Base-by-base conservation (phyloP, 345 rosid species). In the Eucalyptus viminalis region DNA sequence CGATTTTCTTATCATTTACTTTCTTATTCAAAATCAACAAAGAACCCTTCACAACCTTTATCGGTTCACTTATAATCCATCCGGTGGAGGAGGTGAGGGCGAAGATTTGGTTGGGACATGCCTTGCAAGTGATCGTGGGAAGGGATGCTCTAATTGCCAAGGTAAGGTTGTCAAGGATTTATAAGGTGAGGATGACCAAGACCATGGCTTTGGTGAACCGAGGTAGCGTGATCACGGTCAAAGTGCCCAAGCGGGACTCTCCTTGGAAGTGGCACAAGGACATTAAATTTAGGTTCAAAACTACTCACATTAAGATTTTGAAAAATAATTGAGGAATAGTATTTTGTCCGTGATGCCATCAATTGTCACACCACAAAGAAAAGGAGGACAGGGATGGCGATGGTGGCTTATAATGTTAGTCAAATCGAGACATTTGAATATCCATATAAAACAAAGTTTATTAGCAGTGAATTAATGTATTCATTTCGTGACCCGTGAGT, bases 301-400 rank as follows among this genome's bases (percentile, higher is more conserved):
- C 69, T 12, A 60, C 34, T 27, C 1, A 2, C 1, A 2, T 0
- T 11, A 27, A 60, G 69, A 60, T 60, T 60, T 60, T 27, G 69
- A 60, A 60, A 27, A 60, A 60, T 13, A 60, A 12, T 27, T 60
- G 69, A 27, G n/a, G 34, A 60, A 60, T 60, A 60, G 67, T 53
- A 53, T 53, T 53, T 2, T 21, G 5, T 8, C 0, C 1, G 2
- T 0, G 0, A 1, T 53, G 25, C 58, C 58, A 53, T 1, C 58
- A 53, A 8, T 21, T 53, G 58, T 53, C 11, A 21, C 1, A 21
- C 58, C 58, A 4, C 25, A 53, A 53, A 21, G 5, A 21, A 53
- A 53, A 5, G 5, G 11, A 53, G 58, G 25, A 53, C 0, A 53
- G 11, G 25, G 25, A 53, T 21, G 2, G 11, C 21, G 58, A 8